phyloP scores from a whole-genome alignment of 306 rosid genomes.

The Glycine tomentella region DNA sequence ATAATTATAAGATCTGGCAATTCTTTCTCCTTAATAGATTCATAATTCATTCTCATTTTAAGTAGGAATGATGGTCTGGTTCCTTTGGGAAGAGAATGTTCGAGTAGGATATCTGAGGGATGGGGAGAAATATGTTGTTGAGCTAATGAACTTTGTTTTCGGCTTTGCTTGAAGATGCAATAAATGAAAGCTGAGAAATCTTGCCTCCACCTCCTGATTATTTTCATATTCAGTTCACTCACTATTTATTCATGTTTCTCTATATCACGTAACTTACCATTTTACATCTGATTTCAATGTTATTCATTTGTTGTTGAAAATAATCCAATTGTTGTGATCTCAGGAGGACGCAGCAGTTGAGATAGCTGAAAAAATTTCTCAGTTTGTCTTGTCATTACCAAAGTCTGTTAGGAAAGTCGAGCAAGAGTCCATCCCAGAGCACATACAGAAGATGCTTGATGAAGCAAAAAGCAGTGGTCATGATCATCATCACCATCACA shows the following conservation, averaged over 20 bases:
- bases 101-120: slow-evolving; percentile 8
- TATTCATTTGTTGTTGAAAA: slow-evolving; percentile 22
- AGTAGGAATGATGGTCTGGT: slow-evolving; percentile 25
- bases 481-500: slow-evolving; percentile 45
- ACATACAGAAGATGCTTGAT: slow-evolving; percentile 66
- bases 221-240: neutral
- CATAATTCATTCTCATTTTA: neutral
- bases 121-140: neutral
- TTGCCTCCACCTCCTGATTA: neutral
- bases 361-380: slow-evolving; percentile 70
- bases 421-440: slow-evolving; percentile 75
- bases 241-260: neutral
- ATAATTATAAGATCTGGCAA: neutral
- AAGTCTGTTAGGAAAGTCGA: slow-evolving; percentile 69
- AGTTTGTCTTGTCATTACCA: slow-evolving; percentile 79
- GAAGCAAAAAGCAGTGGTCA: slow-evolving; percentile 60
- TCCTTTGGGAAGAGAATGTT: slow-evolving; percentile 27
- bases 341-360: slow-evolving; percentile 79
- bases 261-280: neutral
- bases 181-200: neutral
- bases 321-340: slow-evolving; percentile 33
- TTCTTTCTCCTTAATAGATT: neutral
- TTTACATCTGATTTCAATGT: slow-evolving; percentile 7
- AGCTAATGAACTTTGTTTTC: slow-evolving; percentile 31
- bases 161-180: slow-evolving; percentile 20